phyloP scores from a whole-genome alignment of 345 rosid species.

The Eutrema heterophyllum region DNA sequence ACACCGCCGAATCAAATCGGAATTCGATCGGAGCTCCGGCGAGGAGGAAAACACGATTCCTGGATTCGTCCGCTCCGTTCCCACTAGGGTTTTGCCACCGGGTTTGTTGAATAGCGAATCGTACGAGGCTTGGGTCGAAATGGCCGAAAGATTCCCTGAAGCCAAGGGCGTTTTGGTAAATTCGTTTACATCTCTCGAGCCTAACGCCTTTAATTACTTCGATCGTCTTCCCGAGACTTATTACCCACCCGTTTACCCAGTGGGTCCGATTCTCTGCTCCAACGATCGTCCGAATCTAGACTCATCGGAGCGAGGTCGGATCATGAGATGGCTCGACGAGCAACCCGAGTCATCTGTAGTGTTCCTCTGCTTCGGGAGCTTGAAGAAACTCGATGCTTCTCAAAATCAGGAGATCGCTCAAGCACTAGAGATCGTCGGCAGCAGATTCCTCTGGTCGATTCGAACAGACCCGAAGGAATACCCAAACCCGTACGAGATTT shows the following conservation, averaged over 20 bases:
- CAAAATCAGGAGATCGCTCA: conserved; percentile 42
- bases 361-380: conserved; percentile 50
- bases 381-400: conserved; percentile 13
- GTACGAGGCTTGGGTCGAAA: conserved; percentile 21
- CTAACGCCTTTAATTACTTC: conserved; percentile 22
- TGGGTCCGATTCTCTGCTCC: conserved; percentile 38
- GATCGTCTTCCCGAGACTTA: not conserved
- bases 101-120: conserved; percentile 27
- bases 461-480: not conserved
- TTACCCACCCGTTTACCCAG: conserved; percentile 35
- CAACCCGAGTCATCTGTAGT: conserved; percentile 42
- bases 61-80: conserved; percentile 33
- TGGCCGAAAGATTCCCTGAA: conserved; percentile 33
- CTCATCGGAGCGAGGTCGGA: not conserved
- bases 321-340: conserved; percentile 44
- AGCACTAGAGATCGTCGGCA: conserved; percentile 31
- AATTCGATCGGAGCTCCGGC: too few relatives aligned
- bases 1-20: too few relatives aligned
- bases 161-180: conserved; percentile 40
- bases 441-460: conserved; percentile 37
- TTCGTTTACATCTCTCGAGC: conserved; percentile 35
- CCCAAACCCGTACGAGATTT: conserved; percentile 1
- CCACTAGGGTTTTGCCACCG: conserved; percentile 32
- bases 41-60: conserved; percentile 26
- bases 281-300: conserved; percentile 5